Percentiles rank a stretch among this genome's conserved stretches.
phyloP scores from a whole-genome alignment of 768 basidiomycete genomes.

The Albatrellus ellisii region DNA sequence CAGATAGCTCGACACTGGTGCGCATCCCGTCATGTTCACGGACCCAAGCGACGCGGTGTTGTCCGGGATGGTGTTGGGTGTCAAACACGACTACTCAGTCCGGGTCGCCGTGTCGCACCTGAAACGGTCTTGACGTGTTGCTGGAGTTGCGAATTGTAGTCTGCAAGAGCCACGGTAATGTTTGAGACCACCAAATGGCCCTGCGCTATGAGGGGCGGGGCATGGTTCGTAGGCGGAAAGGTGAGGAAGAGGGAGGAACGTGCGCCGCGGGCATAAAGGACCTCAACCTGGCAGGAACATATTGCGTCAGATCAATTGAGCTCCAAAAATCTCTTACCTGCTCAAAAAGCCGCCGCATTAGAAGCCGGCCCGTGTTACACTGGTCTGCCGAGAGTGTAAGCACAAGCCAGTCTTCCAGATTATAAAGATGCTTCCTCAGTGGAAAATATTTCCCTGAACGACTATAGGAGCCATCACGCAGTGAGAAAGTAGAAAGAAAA shows the following conservation, averaged over 20 bases:
- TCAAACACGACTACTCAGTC: slow-evolving; percentile 37
- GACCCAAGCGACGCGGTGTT: slow-evolving; percentile 39
- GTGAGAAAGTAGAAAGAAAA: neutral
- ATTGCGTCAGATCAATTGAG: too few relatives aligned
- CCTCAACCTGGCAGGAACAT: too few relatives aligned
- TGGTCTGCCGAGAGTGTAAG: too few relatives aligned
- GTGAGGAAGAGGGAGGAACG: slow-evolving; percentile 26
- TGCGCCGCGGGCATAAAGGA: slow-evolving; percentile 30
- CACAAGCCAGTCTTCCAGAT: neutral
- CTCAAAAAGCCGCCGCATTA: slow-evolving; percentile 22
- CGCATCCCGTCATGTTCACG: slow-evolving; percentile 46
- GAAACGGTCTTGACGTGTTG: slow-evolving; percentile 27
- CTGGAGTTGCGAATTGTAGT: slow-evolving; percentile 38
- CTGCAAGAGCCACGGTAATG: slow-evolving; percentile 25
- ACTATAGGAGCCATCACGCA: neutral
- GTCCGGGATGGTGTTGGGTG: slow-evolving; percentile 45
- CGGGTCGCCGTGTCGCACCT: slow-evolving; percentile 26
- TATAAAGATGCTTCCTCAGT: slow-evolving; percentile 24
- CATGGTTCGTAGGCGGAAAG: slow-evolving; percentile 25
- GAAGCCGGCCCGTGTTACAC: slow-evolving; percentile 19
- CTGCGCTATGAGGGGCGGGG: slow-evolving; percentile 26
- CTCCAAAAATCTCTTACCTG: slow-evolving; percentile 15
- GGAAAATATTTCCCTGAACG: slow-evolving; percentile 32
- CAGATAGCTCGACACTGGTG: slow-evolving; percentile 55
- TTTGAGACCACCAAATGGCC: slow-evolving; percentile 17